These are phyloP conservation scores for Dendrobium officinale DNA, from an alignment of 106 monocot species.

Conservation along the genomic window DNA sequence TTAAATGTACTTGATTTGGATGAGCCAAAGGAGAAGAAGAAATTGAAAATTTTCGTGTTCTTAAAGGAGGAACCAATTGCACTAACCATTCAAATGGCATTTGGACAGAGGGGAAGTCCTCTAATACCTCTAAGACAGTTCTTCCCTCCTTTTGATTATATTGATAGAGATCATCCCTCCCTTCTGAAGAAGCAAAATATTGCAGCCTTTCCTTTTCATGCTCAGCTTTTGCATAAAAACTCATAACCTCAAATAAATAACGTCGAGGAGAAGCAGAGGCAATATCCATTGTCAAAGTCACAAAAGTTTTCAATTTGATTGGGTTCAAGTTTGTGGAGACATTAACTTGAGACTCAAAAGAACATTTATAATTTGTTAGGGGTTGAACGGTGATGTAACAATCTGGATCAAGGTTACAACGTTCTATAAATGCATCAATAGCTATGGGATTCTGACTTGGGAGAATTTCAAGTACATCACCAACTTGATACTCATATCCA, in stretches of 20 bases:
- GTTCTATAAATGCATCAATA: slow-evolving; percentile 75
- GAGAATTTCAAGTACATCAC: slow-evolving; percentile 89
- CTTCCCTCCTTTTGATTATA: slow-evolving; percentile 93
- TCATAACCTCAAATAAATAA: slow-evolving; percentile 99
- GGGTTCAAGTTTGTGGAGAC: neutral
- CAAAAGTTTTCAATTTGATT: slow-evolving; percentile 60
- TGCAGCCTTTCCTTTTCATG: slow-evolving; percentile 90
- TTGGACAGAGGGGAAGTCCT: slow-evolving; percentile 91
- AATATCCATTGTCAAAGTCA: slow-evolving; percentile 79
- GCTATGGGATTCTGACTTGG: slow-evolving; percentile 61
- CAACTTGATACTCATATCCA: slow-evolving; percentile 63
- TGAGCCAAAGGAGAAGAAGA: slow-evolving; percentile 84
- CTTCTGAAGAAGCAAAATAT: slow-evolving; percentile 92
- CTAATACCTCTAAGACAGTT: slow-evolving; percentile 82
- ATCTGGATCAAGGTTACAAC: slow-evolving; percentile 75
- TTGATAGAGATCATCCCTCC: slow-evolving; percentile 89
- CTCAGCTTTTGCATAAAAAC: slow-evolving; percentile 74
- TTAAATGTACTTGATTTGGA: slow-evolving; percentile 73
- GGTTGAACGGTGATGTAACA: slow-evolving; percentile 59
- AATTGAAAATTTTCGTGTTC: slow-evolving; percentile 90
- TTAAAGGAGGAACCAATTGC: slow-evolving; percentile 77
- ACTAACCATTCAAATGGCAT: slow-evolving; percentile 95
- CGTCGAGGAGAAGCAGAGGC: slow-evolving; percentile 85
- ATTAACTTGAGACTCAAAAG: slow-evolving; percentile 18
- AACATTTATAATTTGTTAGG: slow-evolving; percentile 15